Percentiles rank a stretch among this genome's conserved stretches.
These are phyloP conservation scores for Coemansia sp. DNA, from an alignment of 192 early-diverging fungal genomes.

Conservation along the genomic window DNA sequence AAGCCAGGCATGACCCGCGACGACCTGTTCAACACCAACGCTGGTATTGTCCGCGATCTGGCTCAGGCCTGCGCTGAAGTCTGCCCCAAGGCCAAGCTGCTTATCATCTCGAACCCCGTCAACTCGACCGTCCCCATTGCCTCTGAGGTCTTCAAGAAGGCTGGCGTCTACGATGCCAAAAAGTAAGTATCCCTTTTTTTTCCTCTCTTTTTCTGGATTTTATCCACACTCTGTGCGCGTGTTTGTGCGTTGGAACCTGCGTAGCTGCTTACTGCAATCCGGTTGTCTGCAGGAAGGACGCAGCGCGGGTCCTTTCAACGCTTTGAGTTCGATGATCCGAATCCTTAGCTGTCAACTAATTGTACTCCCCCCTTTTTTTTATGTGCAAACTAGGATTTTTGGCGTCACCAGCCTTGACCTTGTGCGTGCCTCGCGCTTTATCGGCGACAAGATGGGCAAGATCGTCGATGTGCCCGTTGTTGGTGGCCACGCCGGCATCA, in stretches of 20 bases:
- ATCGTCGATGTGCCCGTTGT: conserved; percentile 82
- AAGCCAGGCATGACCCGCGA: conserved; percentile 99
- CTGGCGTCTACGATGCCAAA: conserved; percentile 82
- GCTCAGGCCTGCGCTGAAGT: conserved; percentile 76
- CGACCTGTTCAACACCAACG: conserved; percentile 98
- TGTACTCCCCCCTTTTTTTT: neutral
- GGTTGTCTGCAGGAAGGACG: neutral
- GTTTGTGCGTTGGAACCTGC: neutral
- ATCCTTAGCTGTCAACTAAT: neutral
- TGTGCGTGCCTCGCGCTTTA: conserved; percentile 95
- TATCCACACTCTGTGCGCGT: neutral
- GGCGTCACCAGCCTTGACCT: conserved; percentile 98
- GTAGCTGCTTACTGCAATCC: conserved; percentile 15
- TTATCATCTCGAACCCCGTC: conserved; percentile 94
- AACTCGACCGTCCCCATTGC: conserved; percentile 97
- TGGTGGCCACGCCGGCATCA: conserved; percentile 96
- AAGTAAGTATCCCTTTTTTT: conserved; percentile 24
- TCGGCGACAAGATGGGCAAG: conserved; percentile 76
- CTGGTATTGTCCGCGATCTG: conserved; percentile 81
- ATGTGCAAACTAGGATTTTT: conserved; percentile 62
- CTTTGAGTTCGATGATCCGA: neutral
- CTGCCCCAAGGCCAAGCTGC: conserved; percentile 84
- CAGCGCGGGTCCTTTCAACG: neutral
- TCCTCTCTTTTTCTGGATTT: neutral
- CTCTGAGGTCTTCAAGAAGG: conserved; percentile 87